Conservation (phyloP, 2,329 filamentous ascomycete species). For the Macrophomina pseudophaseolina region DNA sequence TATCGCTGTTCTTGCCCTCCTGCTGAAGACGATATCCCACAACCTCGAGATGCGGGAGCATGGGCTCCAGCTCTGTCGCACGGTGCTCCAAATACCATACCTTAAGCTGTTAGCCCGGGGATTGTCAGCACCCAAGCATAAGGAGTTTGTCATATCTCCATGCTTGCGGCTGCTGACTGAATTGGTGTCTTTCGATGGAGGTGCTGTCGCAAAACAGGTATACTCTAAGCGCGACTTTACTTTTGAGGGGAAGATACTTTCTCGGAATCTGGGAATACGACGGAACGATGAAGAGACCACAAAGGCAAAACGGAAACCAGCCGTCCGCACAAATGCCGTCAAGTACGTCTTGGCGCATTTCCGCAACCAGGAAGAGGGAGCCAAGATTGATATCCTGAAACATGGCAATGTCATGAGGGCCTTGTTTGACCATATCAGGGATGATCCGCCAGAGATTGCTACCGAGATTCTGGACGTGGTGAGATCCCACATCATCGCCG, state of each 20-base stretch:
- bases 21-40: constrained; percentile 77
- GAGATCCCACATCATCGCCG: constrained; percentile 73
- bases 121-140: constrained; percentile 78
- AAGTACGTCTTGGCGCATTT: constrained; percentile 80
- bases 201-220: constrained; percentile 75
- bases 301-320: constrained; percentile 73
- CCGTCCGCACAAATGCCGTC: constrained; percentile 81
- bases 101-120: constrained; percentile 80
- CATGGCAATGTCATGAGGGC: constrained; percentile 72
- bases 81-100: constrained; percentile 79
- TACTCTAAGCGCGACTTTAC: constrained; percentile 80
- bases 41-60: constrained; percentile 75
- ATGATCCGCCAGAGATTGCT: constrained; percentile 77
- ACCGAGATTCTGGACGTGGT: constrained; percentile 75
- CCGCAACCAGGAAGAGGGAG: constrained; percentile 75
- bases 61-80: constrained; percentile 79
- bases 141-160: constrained; percentile 87
- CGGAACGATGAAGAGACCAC: constrained; percentile 58
- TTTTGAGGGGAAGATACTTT: constrained; percentile 71
- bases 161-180: constrained; percentile 85
- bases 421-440: constrained; percentile 76
- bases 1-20: constrained; percentile 77
- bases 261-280: constrained; percentile 78
- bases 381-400: constrained; percentile 81
- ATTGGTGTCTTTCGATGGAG: constrained; percentile 84